A percentile compares a stretch with the other conserved stretches of the same genome.
Conservation (phyloP, 2,329 filamentous ascomycete genomes). For the Dactylonectria estremocensis region DNA sequence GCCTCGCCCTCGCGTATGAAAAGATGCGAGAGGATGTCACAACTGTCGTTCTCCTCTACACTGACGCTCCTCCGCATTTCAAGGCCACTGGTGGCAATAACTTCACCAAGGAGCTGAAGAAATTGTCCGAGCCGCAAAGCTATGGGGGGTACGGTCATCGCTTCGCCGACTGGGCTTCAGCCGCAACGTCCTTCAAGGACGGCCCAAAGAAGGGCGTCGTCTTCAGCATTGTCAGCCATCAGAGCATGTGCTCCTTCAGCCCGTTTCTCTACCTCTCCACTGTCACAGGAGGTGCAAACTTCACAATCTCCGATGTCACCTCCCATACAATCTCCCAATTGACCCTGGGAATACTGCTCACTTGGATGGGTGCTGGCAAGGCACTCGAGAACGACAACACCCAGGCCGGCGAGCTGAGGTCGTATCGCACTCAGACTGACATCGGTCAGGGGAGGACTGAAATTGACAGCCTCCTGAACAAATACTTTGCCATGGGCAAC, state of each 20-base stretch:
- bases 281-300: constrained; percentile 59
- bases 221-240: constrained; percentile 58
- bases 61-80: constrained; percentile 65
- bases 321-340: constrained; percentile 56
- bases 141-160: constrained; percentile 53
- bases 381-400: constrained; percentile 24
- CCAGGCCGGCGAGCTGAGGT: constrained; percentile 26
- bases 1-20: constrained; percentile 61
- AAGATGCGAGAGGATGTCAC: constrained; percentile 64
- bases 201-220: constrained; percentile 59
- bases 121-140: constrained; percentile 26
- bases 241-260: constrained; percentile 39
- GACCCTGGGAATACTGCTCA: constrained; percentile 52
- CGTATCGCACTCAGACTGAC: constrained; percentile 31
- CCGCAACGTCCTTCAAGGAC: constrained; percentile 51
- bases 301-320: constrained; percentile 48
- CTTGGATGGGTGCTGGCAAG: constrained; percentile 42
- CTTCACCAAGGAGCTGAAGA: constrained; percentile 48
- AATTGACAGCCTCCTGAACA: not conserved
- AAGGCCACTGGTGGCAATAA: constrained; percentile 49
- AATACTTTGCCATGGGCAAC: constrained; percentile 20
- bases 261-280: constrained; percentile 60
- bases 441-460: constrained; percentile 34
- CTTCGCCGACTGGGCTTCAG: constrained; percentile 63
- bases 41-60: constrained; percentile 65